Evolutionary conservation across 2,329 filamentous ascomycete species (phyloP).

Genomic region (Tolypocladium ophioglossoides): DNA sequence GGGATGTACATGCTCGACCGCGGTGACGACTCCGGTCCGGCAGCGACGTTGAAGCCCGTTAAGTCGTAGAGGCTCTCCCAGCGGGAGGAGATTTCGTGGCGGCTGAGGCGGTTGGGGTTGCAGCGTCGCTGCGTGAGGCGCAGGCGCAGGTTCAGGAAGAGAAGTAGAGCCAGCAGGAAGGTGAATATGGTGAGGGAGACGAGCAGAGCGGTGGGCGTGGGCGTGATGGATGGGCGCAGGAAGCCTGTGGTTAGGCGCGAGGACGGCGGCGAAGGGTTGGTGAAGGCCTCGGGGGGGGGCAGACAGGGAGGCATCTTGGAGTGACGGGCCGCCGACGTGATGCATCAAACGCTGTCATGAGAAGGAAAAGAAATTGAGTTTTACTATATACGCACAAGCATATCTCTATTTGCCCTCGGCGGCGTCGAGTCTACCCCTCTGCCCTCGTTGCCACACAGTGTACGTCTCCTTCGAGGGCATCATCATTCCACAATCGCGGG

Average conservation of each 20-base stretch:
- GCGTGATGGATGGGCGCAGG: background rate
- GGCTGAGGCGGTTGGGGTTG: background rate
- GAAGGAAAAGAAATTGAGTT: too few species aligned
- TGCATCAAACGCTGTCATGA: background rate
- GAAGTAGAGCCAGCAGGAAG: background rate
- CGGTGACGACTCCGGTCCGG: background rate
- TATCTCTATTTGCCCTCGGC: too few species aligned
- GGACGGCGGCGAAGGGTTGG: background rate
- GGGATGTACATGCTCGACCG: background rate
- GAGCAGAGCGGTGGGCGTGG: background rate
- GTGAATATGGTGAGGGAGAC: background rate
- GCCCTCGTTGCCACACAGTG: background rate
- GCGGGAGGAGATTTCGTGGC: background rate
- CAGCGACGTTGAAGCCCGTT: background rate
- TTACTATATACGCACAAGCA: too few species aligned
- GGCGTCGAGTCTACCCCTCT: too few species aligned
- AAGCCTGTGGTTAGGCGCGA: background rate
- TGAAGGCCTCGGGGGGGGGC: background rate
- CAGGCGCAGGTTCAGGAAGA: background rate
- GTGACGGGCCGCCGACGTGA: background rate
- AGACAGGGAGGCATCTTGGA: background rate
- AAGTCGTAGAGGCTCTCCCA: background rate
- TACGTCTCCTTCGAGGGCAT: background rate
- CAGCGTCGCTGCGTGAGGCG: background rate
- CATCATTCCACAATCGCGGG: background rate